Conservation (phyloP, 345 rosid species). For the Isatis tinctoria region DNA sequence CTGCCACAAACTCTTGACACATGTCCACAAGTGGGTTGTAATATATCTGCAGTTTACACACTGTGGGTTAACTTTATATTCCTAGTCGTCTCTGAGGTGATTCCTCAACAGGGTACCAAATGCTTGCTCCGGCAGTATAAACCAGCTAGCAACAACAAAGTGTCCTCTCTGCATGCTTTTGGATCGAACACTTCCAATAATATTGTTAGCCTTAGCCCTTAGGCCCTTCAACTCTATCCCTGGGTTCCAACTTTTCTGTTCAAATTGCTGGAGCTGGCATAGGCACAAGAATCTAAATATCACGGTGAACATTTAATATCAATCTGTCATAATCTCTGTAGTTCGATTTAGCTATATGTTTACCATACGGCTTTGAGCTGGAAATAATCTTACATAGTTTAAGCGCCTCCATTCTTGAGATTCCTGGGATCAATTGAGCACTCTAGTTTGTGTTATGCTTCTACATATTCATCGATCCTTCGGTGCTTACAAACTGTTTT, state of each 20-base stretch:
- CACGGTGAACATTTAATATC: slow-evolving; percentile 44
- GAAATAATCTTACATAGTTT: not conserved
- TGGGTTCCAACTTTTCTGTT: slow-evolving; percentile 33
- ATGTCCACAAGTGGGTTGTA: not conserved
- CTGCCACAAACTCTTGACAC: not conserved
- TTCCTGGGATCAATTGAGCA: not conserved
- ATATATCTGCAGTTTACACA: not conserved
- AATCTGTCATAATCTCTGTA: not conserved
- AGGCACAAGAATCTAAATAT: slow-evolving; percentile 40
- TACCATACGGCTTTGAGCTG: not conserved
- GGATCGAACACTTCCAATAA: slow-evolving; percentile 39
- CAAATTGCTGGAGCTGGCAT: slow-evolving; percentile 46
- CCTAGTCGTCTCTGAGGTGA: slow-evolving; percentile 38
- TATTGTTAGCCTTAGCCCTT: slow-evolving; percentile 37
- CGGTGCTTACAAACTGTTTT: slow-evolving; percentile 14
- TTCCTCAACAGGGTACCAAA: slow-evolving; percentile 63
- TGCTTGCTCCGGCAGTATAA: slow-evolving; percentile 50
- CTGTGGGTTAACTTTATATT: slow-evolving; percentile 10
- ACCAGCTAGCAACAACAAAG: slow-evolving; percentile 42
- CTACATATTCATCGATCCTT: not conserved
- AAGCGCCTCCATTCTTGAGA: not conserved
- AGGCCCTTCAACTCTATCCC: slow-evolving; percentile 39
- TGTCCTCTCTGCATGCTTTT: slow-evolving; percentile 46
- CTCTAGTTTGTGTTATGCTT: not conserved
- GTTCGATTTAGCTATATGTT: not conserved